phyloP scores from a whole-genome alignment of 257 asterid species.

The Mitragyna speciosa region DNA sequence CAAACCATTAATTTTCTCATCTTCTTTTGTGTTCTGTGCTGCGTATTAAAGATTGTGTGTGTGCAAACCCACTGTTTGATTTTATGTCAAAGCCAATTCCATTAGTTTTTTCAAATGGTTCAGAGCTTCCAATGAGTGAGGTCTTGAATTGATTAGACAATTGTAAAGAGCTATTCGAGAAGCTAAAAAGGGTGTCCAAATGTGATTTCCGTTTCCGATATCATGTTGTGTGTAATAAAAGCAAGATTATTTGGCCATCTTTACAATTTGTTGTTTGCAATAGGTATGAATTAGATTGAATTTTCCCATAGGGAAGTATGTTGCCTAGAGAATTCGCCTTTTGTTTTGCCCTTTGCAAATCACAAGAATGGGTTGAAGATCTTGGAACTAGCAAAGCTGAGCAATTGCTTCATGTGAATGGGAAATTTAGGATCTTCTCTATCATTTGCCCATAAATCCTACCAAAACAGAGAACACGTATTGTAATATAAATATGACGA shows the following conservation, averaged over 20 bases:
- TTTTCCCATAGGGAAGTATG: not conserved
- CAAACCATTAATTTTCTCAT: not conserved
- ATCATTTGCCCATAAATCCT: not conserved
- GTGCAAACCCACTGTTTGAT: conserved; percentile 41
- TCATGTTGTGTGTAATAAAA: too few species aligned
- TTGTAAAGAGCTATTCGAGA: not conserved
- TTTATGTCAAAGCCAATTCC: conserved; percentile 31
- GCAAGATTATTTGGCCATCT: too few species aligned
- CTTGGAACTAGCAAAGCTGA: not conserved
- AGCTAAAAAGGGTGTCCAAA: too few species aligned
- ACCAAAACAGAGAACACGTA: too few species aligned
- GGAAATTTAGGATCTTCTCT: not conserved
- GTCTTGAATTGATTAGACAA: not conserved
- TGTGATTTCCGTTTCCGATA: too few species aligned
- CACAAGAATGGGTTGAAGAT: not conserved
- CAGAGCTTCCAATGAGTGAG: not conserved
- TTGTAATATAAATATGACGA: too few species aligned
- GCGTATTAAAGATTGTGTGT: not conserved
- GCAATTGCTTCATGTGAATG: not conserved
- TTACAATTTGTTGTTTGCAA: not conserved
- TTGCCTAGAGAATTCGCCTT: not conserved
- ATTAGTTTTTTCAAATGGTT: not conserved
- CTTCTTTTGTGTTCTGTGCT: too few species aligned
- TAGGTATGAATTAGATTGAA: not conserved
- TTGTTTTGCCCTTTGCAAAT: not conserved